Conservation (phyloP, 164 flowering plant genomes). For the Stephania japonica region DNA sequence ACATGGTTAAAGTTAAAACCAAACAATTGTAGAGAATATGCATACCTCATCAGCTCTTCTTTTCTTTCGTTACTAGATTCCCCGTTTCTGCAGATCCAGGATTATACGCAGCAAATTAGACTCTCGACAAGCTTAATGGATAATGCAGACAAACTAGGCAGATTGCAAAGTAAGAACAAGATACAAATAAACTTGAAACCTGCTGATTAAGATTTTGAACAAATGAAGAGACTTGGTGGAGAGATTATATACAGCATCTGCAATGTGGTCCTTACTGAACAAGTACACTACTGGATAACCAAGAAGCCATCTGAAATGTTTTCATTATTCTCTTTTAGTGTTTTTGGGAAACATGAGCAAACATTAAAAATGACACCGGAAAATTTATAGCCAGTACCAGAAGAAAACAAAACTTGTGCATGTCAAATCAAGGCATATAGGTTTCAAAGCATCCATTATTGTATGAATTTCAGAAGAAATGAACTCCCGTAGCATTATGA, state of each 20-base stretch:
- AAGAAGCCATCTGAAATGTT: constrained; percentile 76
- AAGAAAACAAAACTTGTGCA: not conserved
- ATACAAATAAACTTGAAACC: constrained; percentile 60
- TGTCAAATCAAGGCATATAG: not conserved
- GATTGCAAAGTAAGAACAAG: not conserved
- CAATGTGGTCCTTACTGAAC: constrained; percentile 59
- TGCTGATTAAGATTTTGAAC: constrained; percentile 49
- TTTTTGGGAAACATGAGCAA: not conserved
- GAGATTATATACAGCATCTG: constrained; percentile 65
- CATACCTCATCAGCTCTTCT: constrained; percentile 73
- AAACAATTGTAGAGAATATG: not conserved
- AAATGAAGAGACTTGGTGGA: constrained; percentile 72
- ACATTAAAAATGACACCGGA: not conserved
- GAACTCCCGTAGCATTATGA: not conserved
- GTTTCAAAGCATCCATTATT: too few species aligned
- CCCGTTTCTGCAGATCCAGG: constrained; percentile 51
- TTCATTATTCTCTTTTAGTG: not conserved
- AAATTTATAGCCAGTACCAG: not conserved
- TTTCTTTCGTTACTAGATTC: constrained; percentile 25
- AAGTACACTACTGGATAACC: constrained; percentile 83
- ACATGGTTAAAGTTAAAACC: not conserved
- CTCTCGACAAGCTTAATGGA: not conserved
- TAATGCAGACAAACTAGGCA: not conserved
- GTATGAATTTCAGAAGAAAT: too few species aligned
- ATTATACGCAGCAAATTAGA: too few species aligned